Evolutionary conservation across 257 asterid species (phyloP).

Genomic region (Solanum medicagineum): DNA sequence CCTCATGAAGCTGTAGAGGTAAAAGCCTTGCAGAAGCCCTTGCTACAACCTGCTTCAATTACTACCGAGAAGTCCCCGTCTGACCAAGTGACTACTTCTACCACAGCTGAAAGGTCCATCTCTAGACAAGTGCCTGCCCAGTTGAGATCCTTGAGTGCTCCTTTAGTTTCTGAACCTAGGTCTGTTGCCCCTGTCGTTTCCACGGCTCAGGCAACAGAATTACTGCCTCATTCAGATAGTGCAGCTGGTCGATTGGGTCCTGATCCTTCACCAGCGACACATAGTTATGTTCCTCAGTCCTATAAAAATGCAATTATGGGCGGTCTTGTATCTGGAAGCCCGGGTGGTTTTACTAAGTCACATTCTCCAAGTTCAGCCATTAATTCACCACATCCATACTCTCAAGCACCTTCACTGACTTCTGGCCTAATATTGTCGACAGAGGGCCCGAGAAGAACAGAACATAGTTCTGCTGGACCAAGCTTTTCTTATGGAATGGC

Average conservation of each 20-base stretch:
- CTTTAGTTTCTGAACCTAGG: conserved; percentile 40
- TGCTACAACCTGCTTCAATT: background rate
- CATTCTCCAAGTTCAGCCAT: conserved; percentile 26
- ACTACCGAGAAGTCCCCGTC: background rate
- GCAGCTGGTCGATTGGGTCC: conserved; percentile 76
- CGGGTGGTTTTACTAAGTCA: conserved; percentile 34
- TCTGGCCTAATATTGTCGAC: conserved; percentile 35
- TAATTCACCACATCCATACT: conserved; percentile 27
- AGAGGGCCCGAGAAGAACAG: conserved; percentile 37
- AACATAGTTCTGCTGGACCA: conserved; percentile 20
- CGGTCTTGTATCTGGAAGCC: conserved; percentile 23
- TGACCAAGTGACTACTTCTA: conserved; percentile 8
- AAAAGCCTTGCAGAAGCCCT: conserved; percentile 21
- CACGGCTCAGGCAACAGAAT: conserved; percentile 42
- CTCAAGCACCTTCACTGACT: conserved; percentile 25
- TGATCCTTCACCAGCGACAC: conserved; percentile 38
- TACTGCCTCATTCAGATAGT: conserved; percentile 56
- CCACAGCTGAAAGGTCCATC: conserved; percentile 21
- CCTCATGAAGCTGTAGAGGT: conserved; percentile 19
- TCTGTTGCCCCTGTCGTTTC: conserved; percentile 39
- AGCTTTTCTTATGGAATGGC: conserved; percentile 48
- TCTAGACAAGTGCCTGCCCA: conserved; percentile 24
- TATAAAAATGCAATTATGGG: conserved; percentile 79
- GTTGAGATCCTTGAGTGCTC: conserved; percentile 83
- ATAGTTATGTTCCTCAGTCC: conserved; percentile 55